Percentiles rank a stretch among this genome's conserved stretches.
These are phyloP conservation scores for Rugonectria rugulosa DNA, from an alignment of 2,329 filamentous ascomycete genomes.

Conservation along the genomic window DNA sequence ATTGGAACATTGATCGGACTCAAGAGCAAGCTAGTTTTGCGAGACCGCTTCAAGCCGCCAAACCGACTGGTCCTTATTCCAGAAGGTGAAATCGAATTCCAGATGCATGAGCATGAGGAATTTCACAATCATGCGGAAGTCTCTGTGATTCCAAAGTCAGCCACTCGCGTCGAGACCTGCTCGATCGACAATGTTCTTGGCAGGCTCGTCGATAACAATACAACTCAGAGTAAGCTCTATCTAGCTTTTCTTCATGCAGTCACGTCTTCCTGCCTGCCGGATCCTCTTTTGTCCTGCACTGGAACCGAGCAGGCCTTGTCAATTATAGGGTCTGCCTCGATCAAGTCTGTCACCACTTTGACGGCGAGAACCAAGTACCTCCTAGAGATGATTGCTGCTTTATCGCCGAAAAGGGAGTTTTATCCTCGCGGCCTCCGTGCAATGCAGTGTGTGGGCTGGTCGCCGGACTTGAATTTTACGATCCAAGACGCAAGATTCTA, in stretches of 20 bases:
- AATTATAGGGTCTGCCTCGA: conserved; percentile 56
- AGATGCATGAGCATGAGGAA: not conserved
- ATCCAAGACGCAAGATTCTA: conserved; percentile 56
- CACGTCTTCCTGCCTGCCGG: conserved; percentile 59
- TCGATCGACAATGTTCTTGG: conserved; percentile 57
- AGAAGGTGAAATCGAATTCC: conserved; percentile 36
- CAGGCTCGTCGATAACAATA: conserved; percentile 57
- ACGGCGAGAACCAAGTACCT: not conserved
- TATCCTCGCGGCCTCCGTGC: conserved; percentile 49
- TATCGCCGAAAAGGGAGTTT: conserved; percentile 45
- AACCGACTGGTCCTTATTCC: conserved; percentile 50
- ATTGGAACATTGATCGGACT: conserved; percentile 22
- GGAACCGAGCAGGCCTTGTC: conserved; percentile 62
- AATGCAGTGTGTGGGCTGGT: conserved; percentile 61
- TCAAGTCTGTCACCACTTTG: conserved; percentile 34
- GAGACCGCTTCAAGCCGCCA: conserved; percentile 13
- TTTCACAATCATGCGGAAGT: conserved; percentile 21
- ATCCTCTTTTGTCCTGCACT: conserved; percentile 55
- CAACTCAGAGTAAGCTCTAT: conserved; percentile 58
- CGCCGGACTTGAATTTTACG: conserved; percentile 44
- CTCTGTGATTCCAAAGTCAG: too few relatives aligned
- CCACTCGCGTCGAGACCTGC: too few relatives aligned
- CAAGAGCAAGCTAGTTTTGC: conserved; percentile 52
- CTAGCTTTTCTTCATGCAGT: conserved; percentile 61
- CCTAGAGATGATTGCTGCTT: not conserved